phyloP scores from a whole-genome alignment of 495 filamentous ascomycete genomes.

The Aspergillus diversus region DNA sequence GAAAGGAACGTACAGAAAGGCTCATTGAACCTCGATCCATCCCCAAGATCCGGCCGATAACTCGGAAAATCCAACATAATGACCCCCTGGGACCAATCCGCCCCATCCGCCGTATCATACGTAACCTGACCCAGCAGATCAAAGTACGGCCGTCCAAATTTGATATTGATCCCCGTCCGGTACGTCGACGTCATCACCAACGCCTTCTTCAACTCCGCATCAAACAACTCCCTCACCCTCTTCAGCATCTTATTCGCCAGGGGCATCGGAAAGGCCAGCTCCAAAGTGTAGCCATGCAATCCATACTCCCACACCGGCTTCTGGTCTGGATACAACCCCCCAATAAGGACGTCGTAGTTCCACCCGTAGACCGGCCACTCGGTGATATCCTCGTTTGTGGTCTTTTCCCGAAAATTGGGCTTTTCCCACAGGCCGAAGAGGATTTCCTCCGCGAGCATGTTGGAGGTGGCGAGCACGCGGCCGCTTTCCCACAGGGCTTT shows the following conservation, averaged over 20 bases:
- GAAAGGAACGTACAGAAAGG: constrained; percentile 16
- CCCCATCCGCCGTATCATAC: constrained; percentile 20
- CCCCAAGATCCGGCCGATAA: constrained; percentile 14
- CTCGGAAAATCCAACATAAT: constrained; percentile 25
- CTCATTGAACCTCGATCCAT: constrained; percentile 17
- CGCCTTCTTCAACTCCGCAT: constrained; percentile 13
- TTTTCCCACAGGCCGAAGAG: constrained; percentile 20
- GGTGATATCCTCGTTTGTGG: constrained; percentile 16
- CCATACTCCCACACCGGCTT: constrained; percentile 23
- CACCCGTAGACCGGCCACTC: constrained; percentile 23
- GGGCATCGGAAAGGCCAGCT: constrained; percentile 19
- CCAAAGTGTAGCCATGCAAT: constrained; percentile 17
- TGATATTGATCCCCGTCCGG: constrained; percentile 23
- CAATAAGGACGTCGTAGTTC: constrained; percentile 24
- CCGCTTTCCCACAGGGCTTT: constrained; percentile 20
- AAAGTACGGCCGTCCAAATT: constrained; percentile 21
- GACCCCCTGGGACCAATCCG: constrained; percentile 20
- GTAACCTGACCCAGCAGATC: constrained; percentile 23
- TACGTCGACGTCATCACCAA: constrained; percentile 22
- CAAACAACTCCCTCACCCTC: constrained; percentile 18
- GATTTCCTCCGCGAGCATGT: constrained; percentile 22
- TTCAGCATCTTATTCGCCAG: constrained; percentile 15
- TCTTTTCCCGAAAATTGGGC: constrained; percentile 24
- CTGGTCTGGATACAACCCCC: constrained; percentile 22
- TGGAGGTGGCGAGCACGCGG: constrained; percentile 15